Conservation (phyloP, 371 early-diverging fungal species). For the Rhizopus delemar region DNA sequence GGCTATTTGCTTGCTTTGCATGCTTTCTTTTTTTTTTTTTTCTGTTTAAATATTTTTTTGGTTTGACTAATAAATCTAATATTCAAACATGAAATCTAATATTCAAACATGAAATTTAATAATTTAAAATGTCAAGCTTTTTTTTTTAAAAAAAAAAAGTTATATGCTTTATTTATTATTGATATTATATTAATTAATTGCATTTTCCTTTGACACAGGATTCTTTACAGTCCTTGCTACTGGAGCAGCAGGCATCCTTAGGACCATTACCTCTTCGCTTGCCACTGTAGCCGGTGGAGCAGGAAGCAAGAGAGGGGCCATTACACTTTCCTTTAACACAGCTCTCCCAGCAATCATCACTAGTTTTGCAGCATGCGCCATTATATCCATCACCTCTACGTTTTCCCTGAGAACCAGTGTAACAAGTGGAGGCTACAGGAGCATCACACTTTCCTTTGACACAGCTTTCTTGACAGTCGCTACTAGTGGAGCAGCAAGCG, state of each 20-base stretch:
- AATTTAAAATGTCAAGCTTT: too few relatives aligned
- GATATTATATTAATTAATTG: constrained; percentile 6
- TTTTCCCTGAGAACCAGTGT: constrained; percentile 9
- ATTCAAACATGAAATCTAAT: too few relatives aligned
- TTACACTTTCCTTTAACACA: constrained; percentile 19
- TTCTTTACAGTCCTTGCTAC: constrained; percentile 15
- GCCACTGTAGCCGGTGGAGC: constrained; percentile 14
- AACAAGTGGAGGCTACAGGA: constrained; percentile 2
- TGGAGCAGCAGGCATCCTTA: constrained; percentile 13
- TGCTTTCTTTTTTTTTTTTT: neutral
- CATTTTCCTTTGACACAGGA: constrained; percentile 21
- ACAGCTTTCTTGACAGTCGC: constrained; percentile 20
- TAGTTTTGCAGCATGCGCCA: constrained; percentile 14
- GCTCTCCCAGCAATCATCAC: constrained; percentile 9
- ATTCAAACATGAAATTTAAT: too few relatives aligned
- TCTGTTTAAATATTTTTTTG: too few relatives aligned
- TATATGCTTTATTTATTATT: neutral
- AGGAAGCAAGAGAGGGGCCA: constrained; percentile 12
- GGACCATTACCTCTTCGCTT: constrained; percentile 23
- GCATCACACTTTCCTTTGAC: constrained; percentile 9
- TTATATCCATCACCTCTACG: constrained; percentile 13
- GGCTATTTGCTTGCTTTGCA: neutral
- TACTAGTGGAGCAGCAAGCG: constrained; percentile 14
- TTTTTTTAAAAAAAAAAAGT: neutral
- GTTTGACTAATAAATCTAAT: too few relatives aligned